phyloP scores from a whole-genome alignment of 345 rosid genomes.

The Balakata baccata region DNA sequence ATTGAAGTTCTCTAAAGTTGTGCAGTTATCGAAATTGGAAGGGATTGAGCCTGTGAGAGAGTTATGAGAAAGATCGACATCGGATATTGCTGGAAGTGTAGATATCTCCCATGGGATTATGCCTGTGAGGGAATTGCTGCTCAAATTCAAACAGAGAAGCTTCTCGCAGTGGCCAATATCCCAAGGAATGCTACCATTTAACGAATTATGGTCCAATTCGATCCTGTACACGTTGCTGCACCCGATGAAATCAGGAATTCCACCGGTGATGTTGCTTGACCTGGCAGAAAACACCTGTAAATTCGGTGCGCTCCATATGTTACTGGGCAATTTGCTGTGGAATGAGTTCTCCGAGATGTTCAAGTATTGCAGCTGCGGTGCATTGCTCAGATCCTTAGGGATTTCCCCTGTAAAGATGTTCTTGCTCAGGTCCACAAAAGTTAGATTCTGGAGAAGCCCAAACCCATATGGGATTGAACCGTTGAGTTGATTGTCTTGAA shows the following conservation, averaged over 20 bases:
- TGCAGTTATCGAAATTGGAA: conserved; percentile 68
- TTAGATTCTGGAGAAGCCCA: conserved; percentile 55
- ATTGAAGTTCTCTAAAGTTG: conserved; percentile 72
- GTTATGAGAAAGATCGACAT: conserved; percentile 76
- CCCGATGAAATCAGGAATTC: conserved; percentile 66
- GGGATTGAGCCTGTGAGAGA: conserved; percentile 81
- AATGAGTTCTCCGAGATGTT: conserved; percentile 73
- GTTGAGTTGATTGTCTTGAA: conserved; percentile 58
- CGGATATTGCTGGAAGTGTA: conserved; percentile 59
- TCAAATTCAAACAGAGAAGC: conserved; percentile 65
- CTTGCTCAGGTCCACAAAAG: conserved; percentile 65
- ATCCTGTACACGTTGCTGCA: conserved; percentile 71
- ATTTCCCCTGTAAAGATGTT: conserved; percentile 66
- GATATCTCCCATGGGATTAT: conserved; percentile 87
- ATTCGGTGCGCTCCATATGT: conserved; percentile 63
- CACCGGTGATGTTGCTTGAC: conserved; percentile 46
- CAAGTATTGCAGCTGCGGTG: conserved; percentile 56
- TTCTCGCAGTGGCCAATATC: conserved; percentile 78
- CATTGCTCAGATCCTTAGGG: conserved; percentile 64
- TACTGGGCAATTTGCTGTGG: conserved; percentile 42
- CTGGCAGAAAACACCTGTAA: conserved; percentile 73
- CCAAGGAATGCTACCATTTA: conserved; percentile 77
- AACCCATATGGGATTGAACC: conserved; percentile 75
- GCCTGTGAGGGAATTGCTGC: conserved; percentile 68
- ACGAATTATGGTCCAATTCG: conserved; percentile 67